Evolutionary conservation across 164 flowering plant species (phyloP).

Genomic region (Platanus orientalis): DNA sequence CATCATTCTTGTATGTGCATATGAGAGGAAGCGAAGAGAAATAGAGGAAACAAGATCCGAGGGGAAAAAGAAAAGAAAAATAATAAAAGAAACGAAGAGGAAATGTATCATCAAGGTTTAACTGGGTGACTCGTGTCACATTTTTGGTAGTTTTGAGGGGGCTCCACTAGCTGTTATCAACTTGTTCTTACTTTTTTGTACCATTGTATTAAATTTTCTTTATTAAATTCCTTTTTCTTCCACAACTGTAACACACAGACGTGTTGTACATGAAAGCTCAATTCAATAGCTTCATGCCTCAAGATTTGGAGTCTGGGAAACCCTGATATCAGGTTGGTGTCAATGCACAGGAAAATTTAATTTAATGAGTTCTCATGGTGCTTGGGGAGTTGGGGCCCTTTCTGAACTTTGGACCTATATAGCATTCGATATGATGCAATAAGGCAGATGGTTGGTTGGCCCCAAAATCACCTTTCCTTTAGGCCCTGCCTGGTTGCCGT

Average conservation of each 20-base stretch:
- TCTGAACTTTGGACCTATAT: too few relatives aligned
- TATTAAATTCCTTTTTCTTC: neutral
- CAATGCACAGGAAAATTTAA: too few relatives aligned
- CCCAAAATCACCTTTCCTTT: too few relatives aligned
- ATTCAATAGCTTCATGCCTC: too few relatives aligned
- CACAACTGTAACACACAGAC: neutral
- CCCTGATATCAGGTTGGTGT: too few relatives aligned
- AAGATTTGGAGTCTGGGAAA: too few relatives aligned
- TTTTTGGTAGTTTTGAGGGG: slow-evolving; percentile 26
- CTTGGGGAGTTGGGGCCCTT: too few relatives aligned
- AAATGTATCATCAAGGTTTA: slow-evolving; percentile 20
- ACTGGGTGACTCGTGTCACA: slow-evolving; percentile 24
- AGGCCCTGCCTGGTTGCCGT: too few relatives aligned
- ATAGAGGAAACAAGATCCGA: slow-evolving; percentile 9
- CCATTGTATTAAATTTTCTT: neutral
- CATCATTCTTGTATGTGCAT: slow-evolving; percentile 57
- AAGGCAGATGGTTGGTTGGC: too few relatives aligned
- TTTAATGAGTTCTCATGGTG: too few relatives aligned
- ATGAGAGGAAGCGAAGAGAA: slow-evolving; percentile 26
- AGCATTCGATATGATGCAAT: too few relatives aligned
- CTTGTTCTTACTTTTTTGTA: too few relatives aligned
- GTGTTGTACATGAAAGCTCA: neutral
- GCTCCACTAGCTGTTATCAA: neutral
- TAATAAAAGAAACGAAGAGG: neutral
- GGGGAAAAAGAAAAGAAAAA: neutral